phyloP scores from a whole-genome alignment of 441 rosid genomes.

The Viola pubescens region DNA sequence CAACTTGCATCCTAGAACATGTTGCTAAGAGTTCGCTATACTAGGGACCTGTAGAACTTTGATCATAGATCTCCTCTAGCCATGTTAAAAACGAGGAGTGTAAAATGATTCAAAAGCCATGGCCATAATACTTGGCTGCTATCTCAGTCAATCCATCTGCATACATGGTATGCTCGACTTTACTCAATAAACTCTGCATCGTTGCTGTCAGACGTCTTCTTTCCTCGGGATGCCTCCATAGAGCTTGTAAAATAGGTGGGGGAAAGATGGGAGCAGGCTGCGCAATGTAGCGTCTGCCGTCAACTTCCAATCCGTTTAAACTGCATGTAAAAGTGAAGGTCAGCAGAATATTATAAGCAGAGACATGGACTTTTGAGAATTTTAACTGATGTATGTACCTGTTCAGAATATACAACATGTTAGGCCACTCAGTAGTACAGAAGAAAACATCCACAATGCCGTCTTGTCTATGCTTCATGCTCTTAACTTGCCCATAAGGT shows the following conservation, averaged over 20 bases:
- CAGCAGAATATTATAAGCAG: neutral
- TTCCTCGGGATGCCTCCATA: conserved; percentile 30
- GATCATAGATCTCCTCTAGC: too few species aligned
- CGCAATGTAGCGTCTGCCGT: conserved; percentile 22
- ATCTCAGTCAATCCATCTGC: conserved; percentile 1
- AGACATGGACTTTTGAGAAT: neutral
- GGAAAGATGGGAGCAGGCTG: conserved; percentile 32
- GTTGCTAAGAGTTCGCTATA: too few species aligned
- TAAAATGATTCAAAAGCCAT: neutral
- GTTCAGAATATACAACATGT: conserved; percentile 32
- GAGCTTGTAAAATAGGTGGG: conserved; percentile 20
- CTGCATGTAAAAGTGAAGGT: conserved; percentile 12
- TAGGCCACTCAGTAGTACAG: conserved; percentile 32
- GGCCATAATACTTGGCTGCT: conserved; percentile 10
- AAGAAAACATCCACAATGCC: conserved; percentile 23
- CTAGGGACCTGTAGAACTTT: too few species aligned
- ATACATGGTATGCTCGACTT: conserved; percentile 17
- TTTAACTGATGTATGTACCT: conserved; percentile 18
- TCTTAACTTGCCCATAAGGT: conserved; percentile 18
- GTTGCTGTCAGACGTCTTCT: conserved; percentile 20
- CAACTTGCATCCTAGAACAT: too few species aligned
- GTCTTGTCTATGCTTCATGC: neutral
- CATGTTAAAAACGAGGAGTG: too few species aligned
- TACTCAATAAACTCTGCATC: conserved; percentile 17
- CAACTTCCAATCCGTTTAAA: conserved; percentile 27